Conservation (phyloP, 306 rosid genomes). For the Cucumis cinereus region DNA sequence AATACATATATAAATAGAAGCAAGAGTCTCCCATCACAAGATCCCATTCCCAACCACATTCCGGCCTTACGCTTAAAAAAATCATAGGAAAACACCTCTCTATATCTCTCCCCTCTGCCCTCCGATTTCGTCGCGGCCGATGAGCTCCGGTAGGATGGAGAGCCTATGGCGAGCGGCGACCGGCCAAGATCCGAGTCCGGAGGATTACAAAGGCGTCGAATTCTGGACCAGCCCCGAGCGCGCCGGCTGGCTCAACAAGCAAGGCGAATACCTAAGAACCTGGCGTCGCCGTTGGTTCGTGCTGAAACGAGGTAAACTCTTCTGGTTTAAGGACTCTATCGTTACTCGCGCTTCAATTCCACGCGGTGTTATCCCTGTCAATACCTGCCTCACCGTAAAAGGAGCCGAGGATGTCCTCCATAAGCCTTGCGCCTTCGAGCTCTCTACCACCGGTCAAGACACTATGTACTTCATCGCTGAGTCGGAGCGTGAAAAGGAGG, state of each 20-base stretch:
- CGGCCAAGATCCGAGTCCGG: slow-evolving; percentile 58
- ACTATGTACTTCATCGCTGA: slow-evolving; percentile 60
- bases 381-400: slow-evolving; percentile 48
- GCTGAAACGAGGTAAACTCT: slow-evolving; percentile 46
- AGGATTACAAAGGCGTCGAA: slow-evolving; percentile 44
- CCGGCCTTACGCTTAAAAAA: neutral
- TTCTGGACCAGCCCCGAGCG: slow-evolving; percentile 63
- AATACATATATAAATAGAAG: neutral
- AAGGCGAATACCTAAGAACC: slow-evolving; percentile 57
- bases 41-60: neutral
- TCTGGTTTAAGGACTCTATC: slow-evolving; percentile 40
- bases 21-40: neutral
- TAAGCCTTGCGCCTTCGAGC: slow-evolving; percentile 58
- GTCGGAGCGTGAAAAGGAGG: slow-evolving; percentile 49
- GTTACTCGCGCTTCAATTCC: slow-evolving; percentile 31
- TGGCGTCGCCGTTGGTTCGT: slow-evolving; percentile 81
- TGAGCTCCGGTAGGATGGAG: slow-evolving; percentile 27
- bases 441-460: slow-evolving; percentile 30
- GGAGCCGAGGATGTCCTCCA: slow-evolving; percentile 62
- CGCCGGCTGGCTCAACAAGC: slow-evolving; percentile 49
- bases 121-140: neutral
- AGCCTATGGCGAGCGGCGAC: slow-evolving; percentile 62
- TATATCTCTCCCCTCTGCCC: neutral
- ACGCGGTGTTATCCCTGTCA: slow-evolving; percentile 53
- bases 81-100: neutral